A percentile compares a stretch with the other conserved stretches of the same genome.
These are phyloP conservation scores for Avena eriantha DNA, from an alignment of 176 grass and related monocot species.

Conservation along the genomic window DNA sequence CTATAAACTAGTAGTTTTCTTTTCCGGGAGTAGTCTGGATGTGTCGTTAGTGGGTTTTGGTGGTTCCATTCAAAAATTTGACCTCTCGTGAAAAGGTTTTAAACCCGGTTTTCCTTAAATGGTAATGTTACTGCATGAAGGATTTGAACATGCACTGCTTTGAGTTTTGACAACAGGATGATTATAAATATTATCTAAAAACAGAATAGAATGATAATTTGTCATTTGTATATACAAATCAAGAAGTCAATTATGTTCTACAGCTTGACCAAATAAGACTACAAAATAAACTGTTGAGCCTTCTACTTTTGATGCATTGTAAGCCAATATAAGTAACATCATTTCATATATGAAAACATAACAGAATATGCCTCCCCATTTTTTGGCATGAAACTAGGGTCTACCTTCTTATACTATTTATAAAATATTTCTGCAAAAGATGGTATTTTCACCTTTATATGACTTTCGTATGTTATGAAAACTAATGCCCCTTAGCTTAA, in stretches of 20 bases:
- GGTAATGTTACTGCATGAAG: not conserved
- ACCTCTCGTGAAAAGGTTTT: too few relatives aligned
- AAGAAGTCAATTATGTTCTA: not conserved
- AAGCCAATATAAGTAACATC: not conserved
- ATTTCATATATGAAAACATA: not conserved
- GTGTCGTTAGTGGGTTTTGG: too few relatives aligned
- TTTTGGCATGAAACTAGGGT: not conserved
- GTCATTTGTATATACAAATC: not conserved
- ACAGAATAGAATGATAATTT: not conserved
- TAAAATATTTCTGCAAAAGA: not conserved
- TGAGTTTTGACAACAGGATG: not conserved
- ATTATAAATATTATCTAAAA: not conserved
- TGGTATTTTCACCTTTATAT: not conserved
- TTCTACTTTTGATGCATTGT: not conserved
- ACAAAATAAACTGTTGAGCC: not conserved
- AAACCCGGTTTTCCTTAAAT: too few relatives aligned
- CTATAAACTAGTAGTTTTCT: too few relatives aligned
- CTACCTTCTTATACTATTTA: not conserved
- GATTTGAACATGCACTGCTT: not conserved
- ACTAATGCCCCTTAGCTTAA: not conserved
- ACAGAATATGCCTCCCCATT: not conserved
- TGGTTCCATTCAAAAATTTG: too few relatives aligned
- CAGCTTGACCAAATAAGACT: not conserved
- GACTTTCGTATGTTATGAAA: not conserved
- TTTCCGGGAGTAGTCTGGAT: too few relatives aligned